These are phyloP conservation scores for Curvularia sp. DNA, from an alignment of 2,329 filamentous ascomycete species.

Conservation along the genomic window DNA sequence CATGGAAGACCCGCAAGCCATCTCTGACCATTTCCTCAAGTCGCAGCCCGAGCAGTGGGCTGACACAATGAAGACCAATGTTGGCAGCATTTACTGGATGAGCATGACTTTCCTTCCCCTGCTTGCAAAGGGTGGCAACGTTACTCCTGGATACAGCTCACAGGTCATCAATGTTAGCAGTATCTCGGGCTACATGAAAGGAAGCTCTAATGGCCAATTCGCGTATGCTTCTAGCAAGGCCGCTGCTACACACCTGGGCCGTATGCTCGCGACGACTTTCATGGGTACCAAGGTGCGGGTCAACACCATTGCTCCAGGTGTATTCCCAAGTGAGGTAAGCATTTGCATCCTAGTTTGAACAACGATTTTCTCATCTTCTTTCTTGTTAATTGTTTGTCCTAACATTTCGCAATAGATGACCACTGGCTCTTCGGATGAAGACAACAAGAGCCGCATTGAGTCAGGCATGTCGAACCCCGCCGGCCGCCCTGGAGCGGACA, in stretches of 20 bases:
- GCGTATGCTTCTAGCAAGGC: constrained; percentile 60
- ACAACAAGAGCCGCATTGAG: constrained; percentile 57
- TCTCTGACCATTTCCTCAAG: constrained; percentile 60
- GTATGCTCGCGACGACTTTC: constrained; percentile 57
- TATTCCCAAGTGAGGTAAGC: constrained; percentile 51
- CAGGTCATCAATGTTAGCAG: constrained; percentile 62
- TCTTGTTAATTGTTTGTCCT: background rate
- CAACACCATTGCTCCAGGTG: constrained; percentile 47
- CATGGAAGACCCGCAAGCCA: constrained; percentile 55
- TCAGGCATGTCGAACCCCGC: constrained; percentile 54
- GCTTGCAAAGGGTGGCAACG: constrained; percentile 57
- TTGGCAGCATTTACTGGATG: constrained; percentile 60
- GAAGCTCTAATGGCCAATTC: constrained; percentile 58
- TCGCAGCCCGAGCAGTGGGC: constrained; percentile 56
- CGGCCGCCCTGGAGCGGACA: constrained; percentile 47
- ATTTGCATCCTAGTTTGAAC: background rate
- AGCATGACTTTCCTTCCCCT: constrained; percentile 63
- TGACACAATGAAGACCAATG: constrained; percentile 61
- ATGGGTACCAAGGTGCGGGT: constrained; percentile 53
- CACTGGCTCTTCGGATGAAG: constrained; percentile 52
- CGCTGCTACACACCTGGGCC: constrained; percentile 54
- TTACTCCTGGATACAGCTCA: constrained; percentile 57
- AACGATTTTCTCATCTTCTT: background rate
- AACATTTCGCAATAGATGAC: constrained; percentile 53
- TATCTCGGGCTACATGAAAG: constrained; percentile 60